Percentiles rank a stretch among this genome's conserved stretches.
Conservation (phyloP, 768 basidiomycete species). For the Tulasnella sp. region DNA sequence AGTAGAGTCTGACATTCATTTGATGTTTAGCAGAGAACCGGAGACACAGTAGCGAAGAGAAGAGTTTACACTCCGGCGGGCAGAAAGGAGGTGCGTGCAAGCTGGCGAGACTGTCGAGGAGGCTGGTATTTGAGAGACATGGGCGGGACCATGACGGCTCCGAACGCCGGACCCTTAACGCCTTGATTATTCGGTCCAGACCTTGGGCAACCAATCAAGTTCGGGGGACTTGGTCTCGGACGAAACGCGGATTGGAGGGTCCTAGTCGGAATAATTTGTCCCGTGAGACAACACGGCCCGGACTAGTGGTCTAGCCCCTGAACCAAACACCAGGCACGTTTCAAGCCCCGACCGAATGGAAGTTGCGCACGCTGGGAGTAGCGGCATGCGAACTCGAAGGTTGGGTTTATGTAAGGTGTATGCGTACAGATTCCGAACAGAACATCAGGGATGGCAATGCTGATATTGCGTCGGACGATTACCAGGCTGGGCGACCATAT, state of each 20-base stretch:
- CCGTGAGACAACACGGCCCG: background rate
- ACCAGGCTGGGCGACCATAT: no score
- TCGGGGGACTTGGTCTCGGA: background rate
- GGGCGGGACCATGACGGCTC: background rate
- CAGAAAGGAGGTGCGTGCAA: background rate
- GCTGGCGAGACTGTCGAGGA: background rate
- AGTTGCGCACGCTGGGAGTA: background rate
- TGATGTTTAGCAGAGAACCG: background rate
- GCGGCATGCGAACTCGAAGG: background rate
- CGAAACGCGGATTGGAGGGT: background rate
- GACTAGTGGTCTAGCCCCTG: background rate
- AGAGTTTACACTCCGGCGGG: background rate
- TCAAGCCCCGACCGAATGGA: background rate
- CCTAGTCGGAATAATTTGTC: background rate
- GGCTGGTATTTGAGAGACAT: background rate
- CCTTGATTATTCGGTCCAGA: background rate
- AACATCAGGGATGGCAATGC: background rate
- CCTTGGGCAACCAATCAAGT: background rate
- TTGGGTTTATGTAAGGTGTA: background rate
- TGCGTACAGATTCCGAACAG: background rate
- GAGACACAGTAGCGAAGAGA: background rate
- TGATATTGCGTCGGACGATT: no score
- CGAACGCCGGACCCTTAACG: background rate
- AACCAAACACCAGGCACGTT: background rate
- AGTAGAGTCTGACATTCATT: slow-evolving; percentile 7